Evolutionary conservation across 1,284 basidiomycete species (phyloP).

Genomic region (Cryptococcus floricola): DNA sequence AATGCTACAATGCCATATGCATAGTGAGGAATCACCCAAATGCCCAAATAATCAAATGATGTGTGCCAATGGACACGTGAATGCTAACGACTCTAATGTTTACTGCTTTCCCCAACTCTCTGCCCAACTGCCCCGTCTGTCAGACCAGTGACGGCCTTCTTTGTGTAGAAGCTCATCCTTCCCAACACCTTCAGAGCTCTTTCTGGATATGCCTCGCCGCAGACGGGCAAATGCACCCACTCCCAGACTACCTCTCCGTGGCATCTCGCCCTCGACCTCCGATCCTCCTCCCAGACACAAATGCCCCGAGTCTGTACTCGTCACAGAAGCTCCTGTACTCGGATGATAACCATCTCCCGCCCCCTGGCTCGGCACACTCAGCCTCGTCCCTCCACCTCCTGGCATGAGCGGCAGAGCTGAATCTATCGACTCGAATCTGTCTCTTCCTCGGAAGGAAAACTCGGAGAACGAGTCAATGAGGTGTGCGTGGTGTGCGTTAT

Average conservation of each 20-base stretch:
- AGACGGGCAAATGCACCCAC: constrained; percentile 11
- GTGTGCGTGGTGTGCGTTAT: constrained; percentile 5
- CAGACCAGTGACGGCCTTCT: constrained; percentile 9
- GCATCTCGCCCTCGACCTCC: not conserved
- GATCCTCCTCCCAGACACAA: constrained; percentile 1
- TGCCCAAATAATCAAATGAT: not conserved
- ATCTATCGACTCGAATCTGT: constrained; percentile 26
- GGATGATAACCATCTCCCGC: constrained; percentile 7
- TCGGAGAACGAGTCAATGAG: constrained; percentile 2
- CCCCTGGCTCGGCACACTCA: constrained; percentile 9
- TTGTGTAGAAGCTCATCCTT: not conserved
- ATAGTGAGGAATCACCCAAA: not conserved
- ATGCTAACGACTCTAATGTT: not conserved
- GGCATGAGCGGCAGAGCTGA: constrained; percentile 17
- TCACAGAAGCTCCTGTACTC: not conserved
- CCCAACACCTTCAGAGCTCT: not conserved
- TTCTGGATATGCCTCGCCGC: not conserved
- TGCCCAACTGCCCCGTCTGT: constrained; percentile 19
- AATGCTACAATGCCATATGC: not conserved
- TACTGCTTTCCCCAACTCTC: constrained; percentile 10
- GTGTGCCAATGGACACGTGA: not conserved
- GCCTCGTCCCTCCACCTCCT: constrained; percentile 9
- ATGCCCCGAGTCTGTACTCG: not conserved
- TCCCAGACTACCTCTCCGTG: constrained; percentile 15
- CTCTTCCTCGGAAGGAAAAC: constrained; percentile 7